Evolutionary conservation across 768 basidiomycete genomes (phyloP).

Genomic region (Phylloporus scabripes): DNA sequence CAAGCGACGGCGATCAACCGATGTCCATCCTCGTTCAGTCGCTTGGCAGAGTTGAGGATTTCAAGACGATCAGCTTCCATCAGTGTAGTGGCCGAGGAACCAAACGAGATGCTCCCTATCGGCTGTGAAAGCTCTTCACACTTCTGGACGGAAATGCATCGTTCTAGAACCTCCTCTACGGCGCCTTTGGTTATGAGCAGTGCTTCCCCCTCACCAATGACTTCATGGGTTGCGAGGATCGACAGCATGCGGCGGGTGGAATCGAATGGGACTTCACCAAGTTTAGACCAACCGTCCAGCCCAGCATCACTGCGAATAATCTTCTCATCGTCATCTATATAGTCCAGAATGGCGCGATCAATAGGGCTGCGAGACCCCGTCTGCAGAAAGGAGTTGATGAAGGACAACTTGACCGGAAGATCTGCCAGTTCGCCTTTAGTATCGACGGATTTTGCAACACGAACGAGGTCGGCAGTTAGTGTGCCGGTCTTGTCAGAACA

Average conservation of each 20-base stretch:
- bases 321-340: conserved; percentile 14
- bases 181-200: conserved; percentile 29
- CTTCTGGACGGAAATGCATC: conserved; percentile 20
- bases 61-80: conserved; percentile 17
- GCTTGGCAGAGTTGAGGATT: conserved; percentile 25
- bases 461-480: conserved; percentile 38
- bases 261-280: conserved; percentile 34
- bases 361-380: conserved; percentile 35
- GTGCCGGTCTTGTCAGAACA: conserved; percentile 70
- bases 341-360: conserved; percentile 31
- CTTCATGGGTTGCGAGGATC: conserved; percentile 27
- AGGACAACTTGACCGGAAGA: conserved; percentile 26
- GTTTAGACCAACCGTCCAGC: conserved; percentile 24
- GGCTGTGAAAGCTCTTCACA: conserved; percentile 13
- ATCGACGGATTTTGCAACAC: conserved; percentile 31
- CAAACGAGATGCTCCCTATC: conserved; percentile 11
- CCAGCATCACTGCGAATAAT: conserved; percentile 3
- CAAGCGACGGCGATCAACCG: conserved; percentile 28
- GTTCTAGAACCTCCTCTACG: conserved; percentile 31
- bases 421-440: conserved; percentile 17
- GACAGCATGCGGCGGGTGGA: conserved; percentile 34
- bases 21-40: conserved; percentile 28
- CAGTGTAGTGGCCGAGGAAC: conserved; percentile 8
- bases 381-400: conserved; percentile 30
- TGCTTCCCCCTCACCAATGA: conserved; percentile 12